Evolutionary conservation across 169 alveolate species (phyloP).

Genomic region (Plasmodium relictum): DNA sequence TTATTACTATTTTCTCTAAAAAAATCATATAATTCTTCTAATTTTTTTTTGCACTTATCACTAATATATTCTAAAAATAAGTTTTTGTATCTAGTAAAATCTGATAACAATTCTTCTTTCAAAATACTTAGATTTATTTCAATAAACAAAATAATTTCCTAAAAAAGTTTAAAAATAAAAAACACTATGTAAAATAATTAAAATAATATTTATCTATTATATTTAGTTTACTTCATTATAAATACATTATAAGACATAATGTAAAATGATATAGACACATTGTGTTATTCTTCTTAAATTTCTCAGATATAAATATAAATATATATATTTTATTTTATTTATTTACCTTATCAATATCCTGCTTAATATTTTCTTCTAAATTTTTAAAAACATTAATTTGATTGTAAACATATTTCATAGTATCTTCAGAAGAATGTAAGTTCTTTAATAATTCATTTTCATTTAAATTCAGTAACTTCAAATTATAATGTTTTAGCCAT

Average conservation of each 20-base stretch:
- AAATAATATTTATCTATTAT: neutral
- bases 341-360: constrained; percentile 68
- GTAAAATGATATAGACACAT: too few relatives aligned
- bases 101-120: constrained; percentile 58
- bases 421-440: constrained; percentile 56
- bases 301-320: too few relatives aligned
- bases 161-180: neutral
- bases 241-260: neutral
- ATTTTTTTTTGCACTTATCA: constrained; percentile 57
- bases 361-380: constrained; percentile 62
- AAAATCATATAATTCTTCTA: constrained; percentile 58
- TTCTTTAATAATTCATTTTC: constrained; percentile 34
- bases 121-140: constrained; percentile 68
- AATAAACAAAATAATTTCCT: constrained; percentile 62
- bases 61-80: constrained; percentile 47
- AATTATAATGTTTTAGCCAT: constrained; percentile 67
- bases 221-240: neutral
- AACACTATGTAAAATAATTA: neutral
- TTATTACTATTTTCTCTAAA: constrained; percentile 64
- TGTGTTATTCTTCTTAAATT: too few relatives aligned
- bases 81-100: constrained; percentile 39
- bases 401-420: constrained; percentile 58
- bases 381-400: constrained; percentile 59
- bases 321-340: too few relatives aligned
- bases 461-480: constrained; percentile 43